phyloP scores from a whole-genome alignment of 1,284 basidiomycete genomes.

The Rugosomyces carneus region DNA sequence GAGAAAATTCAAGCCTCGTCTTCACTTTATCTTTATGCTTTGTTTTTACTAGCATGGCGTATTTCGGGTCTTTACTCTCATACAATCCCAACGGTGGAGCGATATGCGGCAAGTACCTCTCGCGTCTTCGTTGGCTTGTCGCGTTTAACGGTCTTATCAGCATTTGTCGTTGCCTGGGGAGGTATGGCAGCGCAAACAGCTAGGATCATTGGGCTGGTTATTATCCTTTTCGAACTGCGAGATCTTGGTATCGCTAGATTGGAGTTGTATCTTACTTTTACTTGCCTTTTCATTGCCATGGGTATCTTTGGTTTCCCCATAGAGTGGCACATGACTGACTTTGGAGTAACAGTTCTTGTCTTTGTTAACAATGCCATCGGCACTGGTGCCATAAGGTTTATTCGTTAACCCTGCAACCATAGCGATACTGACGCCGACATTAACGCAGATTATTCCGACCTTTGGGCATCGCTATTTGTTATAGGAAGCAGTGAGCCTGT shows the following conservation, averaged over 20 bases:
- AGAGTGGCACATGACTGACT: background rate
- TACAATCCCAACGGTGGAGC: slow-evolving; percentile 27
- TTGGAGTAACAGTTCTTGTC: slow-evolving; percentile 31
- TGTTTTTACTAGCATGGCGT: slow-evolving; percentile 35
- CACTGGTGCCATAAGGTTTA: slow-evolving; percentile 31
- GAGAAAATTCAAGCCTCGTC: slow-evolving; percentile 21
- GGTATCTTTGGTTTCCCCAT: slow-evolving; percentile 25
- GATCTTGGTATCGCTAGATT: slow-evolving; percentile 25
- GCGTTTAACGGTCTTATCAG: slow-evolving; percentile 22
- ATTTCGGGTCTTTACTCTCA: slow-evolving; percentile 36
- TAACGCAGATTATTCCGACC: background rate
- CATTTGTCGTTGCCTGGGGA: slow-evolving; percentile 44
- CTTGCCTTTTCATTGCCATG: slow-evolving; percentile 30
- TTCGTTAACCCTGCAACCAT: background rate
- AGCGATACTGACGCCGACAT: background rate
- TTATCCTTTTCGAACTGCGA: slow-evolving; percentile 37
- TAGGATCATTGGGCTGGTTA: slow-evolving; percentile 37
- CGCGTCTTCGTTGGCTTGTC: background rate
- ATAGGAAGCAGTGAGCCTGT: slow-evolving; percentile 11
- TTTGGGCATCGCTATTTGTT: slow-evolving; percentile 8
- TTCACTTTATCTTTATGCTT: slow-evolving; percentile 42
- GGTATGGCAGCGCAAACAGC: slow-evolving; percentile 39
- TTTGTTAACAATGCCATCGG: slow-evolving; percentile 38
- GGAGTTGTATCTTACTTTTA: slow-evolving; percentile 32
- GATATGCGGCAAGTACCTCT: slow-evolving; percentile 36